phyloP scores from a whole-genome alignment of 306 rosid species.

The Citrullus colocynthis region DNA sequence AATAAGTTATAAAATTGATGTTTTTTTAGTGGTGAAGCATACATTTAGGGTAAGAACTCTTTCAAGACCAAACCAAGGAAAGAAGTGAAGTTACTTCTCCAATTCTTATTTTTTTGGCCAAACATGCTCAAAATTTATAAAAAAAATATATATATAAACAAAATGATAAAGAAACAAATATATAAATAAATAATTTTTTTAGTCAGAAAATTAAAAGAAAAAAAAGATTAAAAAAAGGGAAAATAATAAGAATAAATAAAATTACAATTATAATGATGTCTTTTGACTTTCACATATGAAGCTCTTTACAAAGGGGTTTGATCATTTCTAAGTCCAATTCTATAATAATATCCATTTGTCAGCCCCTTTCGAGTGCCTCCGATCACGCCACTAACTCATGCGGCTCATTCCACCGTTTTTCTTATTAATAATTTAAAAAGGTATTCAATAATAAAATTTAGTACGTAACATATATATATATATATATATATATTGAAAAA shows the following conservation, averaged over 20 bases:
- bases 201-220: neutral
- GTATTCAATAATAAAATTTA: neutral
- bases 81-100: too few species aligned
- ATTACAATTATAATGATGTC: neutral
- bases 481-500: too few species aligned
- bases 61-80: neutral
- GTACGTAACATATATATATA: neutral
- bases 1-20: too few species aligned
- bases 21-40: too few species aligned
- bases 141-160: too few species aligned
- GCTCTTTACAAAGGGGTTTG: neutral
- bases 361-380: neutral
- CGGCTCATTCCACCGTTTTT: neutral
- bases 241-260: neutral
- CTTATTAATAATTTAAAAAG: neutral
- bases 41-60: too few species aligned
- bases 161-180: too few species aligned
- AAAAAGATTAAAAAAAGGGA: neutral
- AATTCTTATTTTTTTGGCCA: too few species aligned
- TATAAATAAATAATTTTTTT: too few species aligned
- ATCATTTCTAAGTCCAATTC: neutral
- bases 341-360: neutral
- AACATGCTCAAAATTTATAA: too few species aligned
- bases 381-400: constrained; percentile 12
- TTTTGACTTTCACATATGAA: neutral